A percentile compares a stretch with the other conserved stretches of the same genome.
Evolutionary conservation across 2,329 filamentous ascomycete genomes (phyloP).

Genomic region (Penicillium janthinellum): DNA sequence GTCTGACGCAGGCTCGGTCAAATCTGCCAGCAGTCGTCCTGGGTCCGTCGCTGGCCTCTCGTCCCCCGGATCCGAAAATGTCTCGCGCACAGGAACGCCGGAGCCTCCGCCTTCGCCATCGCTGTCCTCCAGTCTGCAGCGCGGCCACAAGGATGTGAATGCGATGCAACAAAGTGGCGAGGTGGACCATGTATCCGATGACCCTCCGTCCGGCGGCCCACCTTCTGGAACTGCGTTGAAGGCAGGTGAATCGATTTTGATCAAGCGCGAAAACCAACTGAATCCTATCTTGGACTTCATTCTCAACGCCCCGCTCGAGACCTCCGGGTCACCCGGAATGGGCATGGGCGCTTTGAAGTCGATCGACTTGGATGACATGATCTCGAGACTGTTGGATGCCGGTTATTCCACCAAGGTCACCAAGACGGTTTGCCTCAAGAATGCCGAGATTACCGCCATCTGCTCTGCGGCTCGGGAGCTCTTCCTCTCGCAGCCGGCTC

Average conservation of each 20-base stretch:
- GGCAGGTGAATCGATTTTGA: conserved; percentile 85
- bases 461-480: conserved; percentile 87
- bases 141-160: conserved; percentile 74
- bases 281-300: conserved; percentile 64
- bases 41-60: conserved; percentile 33
- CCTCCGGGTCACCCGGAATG: conserved; percentile 60
- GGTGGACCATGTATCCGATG: conserved; percentile 91
- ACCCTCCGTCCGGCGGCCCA: conserved; percentile 70
- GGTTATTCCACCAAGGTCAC: conserved; percentile 96
- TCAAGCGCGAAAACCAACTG: conserved; percentile 73
- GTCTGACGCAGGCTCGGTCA: conserved; percentile 73
- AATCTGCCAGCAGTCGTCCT: conserved; percentile 62
- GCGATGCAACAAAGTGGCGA: conserved; percentile 84
- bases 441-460: conserved; percentile 93
- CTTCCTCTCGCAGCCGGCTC: conserved; percentile 85
- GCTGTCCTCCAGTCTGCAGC: conserved; percentile 71
- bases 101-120: conserved; percentile 83
- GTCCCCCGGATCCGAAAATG: conserved; percentile 47
- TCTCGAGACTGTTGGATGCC: conserved; percentile 88
- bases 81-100: conserved; percentile 52
- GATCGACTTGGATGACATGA: conserved; percentile 95
- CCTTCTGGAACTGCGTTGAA: conserved; percentile 62
- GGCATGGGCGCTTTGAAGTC: conserved; percentile 90
- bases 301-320: conserved; percentile 43
- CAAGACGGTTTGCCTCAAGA: conserved; percentile 95